Base-by-base conservation (phyloP, 2,329 filamentous ascomycete species). In the Penicillium brevicompactum region DNA sequence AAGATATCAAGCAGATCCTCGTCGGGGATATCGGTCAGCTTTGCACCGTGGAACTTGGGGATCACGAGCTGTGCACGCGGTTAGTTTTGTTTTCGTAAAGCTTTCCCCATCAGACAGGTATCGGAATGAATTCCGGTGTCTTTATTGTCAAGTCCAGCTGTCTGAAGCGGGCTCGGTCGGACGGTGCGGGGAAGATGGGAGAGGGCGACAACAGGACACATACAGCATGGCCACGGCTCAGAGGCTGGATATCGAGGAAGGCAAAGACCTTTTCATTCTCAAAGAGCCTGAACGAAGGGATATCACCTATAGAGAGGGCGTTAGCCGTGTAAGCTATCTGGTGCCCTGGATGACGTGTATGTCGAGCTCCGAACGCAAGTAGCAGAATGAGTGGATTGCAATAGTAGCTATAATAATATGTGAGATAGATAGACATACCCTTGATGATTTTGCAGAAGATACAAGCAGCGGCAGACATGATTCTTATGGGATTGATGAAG, bases 401-500 rank as follows among this genome's bases (percentile, higher is more conserved):
- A 13, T 27, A 5, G 34, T n/a, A 37, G 11, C 32, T 37, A 2
- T 41, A 41, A 7, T 11, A 8, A 21, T 5, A n/a, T 38, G 3
- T 11, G 32, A 27, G 2, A 10, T 16, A 5, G 30, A n/a, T 32
- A 27, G 5, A 53, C 67, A 50, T 75, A 85, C 93, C 93, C 84
- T 96, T 95, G 80, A 99, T 89, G 73, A 99, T 97, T 76, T 91
- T 96, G 84, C 94, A 99, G 81, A 99, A 99, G 71, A 97, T 91
- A 74, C 94, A 99, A 60, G 88, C 81, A 51, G 87, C 82, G 38
- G 73, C 66, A 21, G 69, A 63, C 67, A 71, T 74, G 44, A 41
- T 65, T 50, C 3, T 13, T 10, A 1, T 7, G 16, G 2, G 24
- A 48, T 34, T 9, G 43, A 30, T 21, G 16, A 27, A 27, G 24